These are phyloP conservation scores for Phialocephala sp. DNA, from an alignment of 2,329 filamentous ascomycete species.

Conservation along the genomic window DNA sequence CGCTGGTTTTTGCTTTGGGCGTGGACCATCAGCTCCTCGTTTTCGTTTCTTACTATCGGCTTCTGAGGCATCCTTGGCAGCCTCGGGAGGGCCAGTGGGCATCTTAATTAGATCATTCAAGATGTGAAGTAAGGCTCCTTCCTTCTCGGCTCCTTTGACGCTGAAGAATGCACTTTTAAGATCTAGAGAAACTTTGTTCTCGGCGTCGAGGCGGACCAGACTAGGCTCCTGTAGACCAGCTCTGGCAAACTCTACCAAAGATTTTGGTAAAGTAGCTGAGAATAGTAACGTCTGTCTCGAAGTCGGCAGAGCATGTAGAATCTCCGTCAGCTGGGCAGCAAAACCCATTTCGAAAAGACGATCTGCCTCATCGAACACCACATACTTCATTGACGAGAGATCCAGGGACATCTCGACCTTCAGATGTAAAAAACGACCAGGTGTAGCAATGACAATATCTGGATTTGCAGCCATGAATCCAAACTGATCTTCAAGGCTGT, in stretches of 20 bases:
- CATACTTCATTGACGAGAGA: slow-evolving; percentile 88
- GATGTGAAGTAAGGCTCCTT: slow-evolving; percentile 87
- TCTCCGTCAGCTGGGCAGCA: slow-evolving; percentile 89
- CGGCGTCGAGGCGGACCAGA: slow-evolving; percentile 87
- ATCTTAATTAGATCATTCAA: slow-evolving; percentile 93
- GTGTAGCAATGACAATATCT: slow-evolving; percentile 96
- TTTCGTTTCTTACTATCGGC: slow-evolving; percentile 73
- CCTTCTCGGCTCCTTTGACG: slow-evolving; percentile 91
- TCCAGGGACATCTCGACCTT: slow-evolving; percentile 97
- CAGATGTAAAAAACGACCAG: slow-evolving; percentile 92
- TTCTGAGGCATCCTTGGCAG: slow-evolving; percentile 44
- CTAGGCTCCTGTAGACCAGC: slow-evolving; percentile 92
- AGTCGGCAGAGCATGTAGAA: slow-evolving; percentile 83
- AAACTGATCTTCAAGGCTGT: slow-evolving; percentile 95
- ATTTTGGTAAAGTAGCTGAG: slow-evolving; percentile 92
- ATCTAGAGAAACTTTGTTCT: slow-evolving; percentile 95
- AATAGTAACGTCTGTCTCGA: slow-evolving; percentile 91
- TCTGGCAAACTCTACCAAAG: slow-evolving; percentile 92
- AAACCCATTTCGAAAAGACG: slow-evolving; percentile 99
- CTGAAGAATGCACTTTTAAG: slow-evolving; percentile 95
- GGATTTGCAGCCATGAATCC: slow-evolving; percentile 91
- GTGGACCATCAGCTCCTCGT: slow-evolving; percentile 58
- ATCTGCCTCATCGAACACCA: slow-evolving; percentile 98
- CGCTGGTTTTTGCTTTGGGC: slow-evolving; percentile 73
- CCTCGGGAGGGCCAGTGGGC: slow-evolving; percentile 69